Base-by-base conservation (phyloP, 495 filamentous ascomycete genomes). In the Tuber umbilicatum region DNA sequence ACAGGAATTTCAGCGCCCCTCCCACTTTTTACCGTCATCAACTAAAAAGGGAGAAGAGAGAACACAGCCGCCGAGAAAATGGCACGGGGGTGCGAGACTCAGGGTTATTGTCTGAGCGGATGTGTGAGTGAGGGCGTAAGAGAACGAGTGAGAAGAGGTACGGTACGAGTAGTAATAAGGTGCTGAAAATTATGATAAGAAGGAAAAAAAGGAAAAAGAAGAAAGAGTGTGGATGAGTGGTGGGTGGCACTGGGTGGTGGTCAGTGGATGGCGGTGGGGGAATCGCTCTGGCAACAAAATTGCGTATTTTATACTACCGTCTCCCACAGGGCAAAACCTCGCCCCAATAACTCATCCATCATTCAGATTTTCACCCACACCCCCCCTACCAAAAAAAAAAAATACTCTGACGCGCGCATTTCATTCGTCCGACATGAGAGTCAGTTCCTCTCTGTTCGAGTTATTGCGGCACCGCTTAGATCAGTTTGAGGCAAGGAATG, bases 11-110 rank as follows among this genome's bases (percentile, higher is more conserved):
- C 55, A 64, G 55, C 55, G 27, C 14, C 1, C 31, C 31, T 64
- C 55, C 55, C 27, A 35, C 27, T 14, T 64, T 31, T 64, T 64
- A 5, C 55, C 55, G 55, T 64, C n/a, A 31, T 16, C 55, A 64
- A 7, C 55, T 14, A 64, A 35, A 43, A 19, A 2, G 42, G 68
- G 73, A 78, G 76, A 73, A 74, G 75, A 78, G 72, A 74, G 77
- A 72, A 64, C 77, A 79, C 77, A 79, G 77, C 77, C 77, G 77
- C 77, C 76, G 77, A 76, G 74, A 78, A 69, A 79, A 73, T 55
- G 77, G 75, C 75, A 73, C 60, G 75, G 72, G 76, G 77, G 77
- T 71, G 64, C 43, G 14, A 19, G 55, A 64, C 55, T 17, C 27
- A 64, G 55, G 55, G 27, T 64, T 35, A 35, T 64, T 64, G 16